Evolutionary conservation across 1,139 yeast genomes (phyloP).

Genomic region (Yamadazyma songkhlaensis): DNA sequence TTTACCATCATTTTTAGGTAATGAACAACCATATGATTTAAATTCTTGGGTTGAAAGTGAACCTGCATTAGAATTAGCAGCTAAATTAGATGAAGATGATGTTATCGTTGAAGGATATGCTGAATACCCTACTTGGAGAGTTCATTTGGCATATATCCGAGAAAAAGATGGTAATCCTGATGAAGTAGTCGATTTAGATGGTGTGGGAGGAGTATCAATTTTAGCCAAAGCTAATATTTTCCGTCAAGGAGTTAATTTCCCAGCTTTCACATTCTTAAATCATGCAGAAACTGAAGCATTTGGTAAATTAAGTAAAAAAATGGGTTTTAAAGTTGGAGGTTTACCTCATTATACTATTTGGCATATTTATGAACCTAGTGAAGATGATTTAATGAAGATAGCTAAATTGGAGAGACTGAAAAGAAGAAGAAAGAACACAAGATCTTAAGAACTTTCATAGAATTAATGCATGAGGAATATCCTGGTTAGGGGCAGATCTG

Average conservation of each 20-base stretch:
- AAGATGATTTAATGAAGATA: constrained; percentile 78
- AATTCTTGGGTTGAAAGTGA: constrained; percentile 87
- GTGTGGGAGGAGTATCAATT: constrained; percentile 89
- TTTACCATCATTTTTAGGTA: constrained; percentile 69
- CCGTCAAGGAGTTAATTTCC: constrained; percentile 80
- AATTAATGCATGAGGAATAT: constrained; percentile 8
- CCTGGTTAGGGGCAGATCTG: no score
- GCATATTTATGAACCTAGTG: constrained; percentile 89
- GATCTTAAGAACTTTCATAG: constrained; percentile 5
- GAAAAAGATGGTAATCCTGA: constrained; percentile 61
- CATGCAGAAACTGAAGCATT: constrained; percentile 94
- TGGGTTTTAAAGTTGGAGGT: constrained; percentile 83
- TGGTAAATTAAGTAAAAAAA: constrained; percentile 78
- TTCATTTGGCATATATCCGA: constrained; percentile 73
- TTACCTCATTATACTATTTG: constrained; percentile 87
- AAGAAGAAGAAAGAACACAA: constrained; percentile 39
- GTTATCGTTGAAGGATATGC: constrained; percentile 91
- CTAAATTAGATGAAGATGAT: constrained; percentile 70
- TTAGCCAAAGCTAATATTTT: constrained; percentile 80
- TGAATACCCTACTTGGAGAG: constrained; percentile 87
- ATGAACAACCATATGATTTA: constrained; percentile 81
- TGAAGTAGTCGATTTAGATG: constrained; percentile 73
- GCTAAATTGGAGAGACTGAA: constrained; percentile 69
- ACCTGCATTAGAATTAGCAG: constrained; percentile 66
- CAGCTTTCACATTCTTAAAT: constrained; percentile 83